Conservation (phyloP, 1,284 basidiomycete genomes). For the Malassezia dermatis region DNA sequence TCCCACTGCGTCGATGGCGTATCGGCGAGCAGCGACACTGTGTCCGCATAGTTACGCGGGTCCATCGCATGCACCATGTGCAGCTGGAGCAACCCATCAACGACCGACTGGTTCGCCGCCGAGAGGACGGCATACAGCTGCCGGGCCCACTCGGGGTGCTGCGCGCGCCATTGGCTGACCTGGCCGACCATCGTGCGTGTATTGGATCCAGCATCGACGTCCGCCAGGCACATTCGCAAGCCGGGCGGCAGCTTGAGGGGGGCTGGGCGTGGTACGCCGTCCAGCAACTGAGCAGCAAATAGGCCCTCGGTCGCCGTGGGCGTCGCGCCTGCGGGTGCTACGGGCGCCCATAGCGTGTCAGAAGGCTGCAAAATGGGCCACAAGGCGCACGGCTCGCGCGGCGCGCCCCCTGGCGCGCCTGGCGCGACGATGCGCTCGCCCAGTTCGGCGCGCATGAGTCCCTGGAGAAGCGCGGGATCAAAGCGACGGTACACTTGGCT, state of each 20-base stretch:
- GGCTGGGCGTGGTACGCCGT: slow-evolving; percentile 20
- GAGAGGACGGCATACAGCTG: slow-evolving; percentile 42
- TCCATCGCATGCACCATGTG: slow-evolving; percentile 28
- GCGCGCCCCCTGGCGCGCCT: not conserved
- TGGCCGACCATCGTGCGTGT: slow-evolving; percentile 43
- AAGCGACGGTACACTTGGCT: slow-evolving; percentile 89
- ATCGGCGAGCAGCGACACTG: slow-evolving; percentile 37
- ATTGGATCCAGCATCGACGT: slow-evolving; percentile 45
- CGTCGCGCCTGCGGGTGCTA: slow-evolving; percentile 5
- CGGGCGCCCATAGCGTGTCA: slow-evolving; percentile 38
- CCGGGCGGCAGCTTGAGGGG: slow-evolving; percentile 38
- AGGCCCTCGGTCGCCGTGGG: slow-evolving; percentile 13
- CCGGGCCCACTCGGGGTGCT: slow-evolving; percentile 38
- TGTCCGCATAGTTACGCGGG: slow-evolving; percentile 30
- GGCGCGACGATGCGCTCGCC: not conserved
- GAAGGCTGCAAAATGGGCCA: slow-evolving; percentile 27
- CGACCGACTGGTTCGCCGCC: slow-evolving; percentile 35
- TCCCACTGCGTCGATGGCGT: slow-evolving; percentile 19
- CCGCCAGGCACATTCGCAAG: slow-evolving; percentile 37
- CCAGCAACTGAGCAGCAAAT: not conserved
- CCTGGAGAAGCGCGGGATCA: slow-evolving; percentile 53
- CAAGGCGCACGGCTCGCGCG: slow-evolving; percentile 2
- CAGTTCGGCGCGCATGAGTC: slow-evolving; percentile 11
- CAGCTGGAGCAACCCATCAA: slow-evolving; percentile 35
- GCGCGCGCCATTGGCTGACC: slow-evolving; percentile 34